phyloP scores from a whole-genome alignment of 305 asterid genomes.

The Fraxinus greggii region DNA sequence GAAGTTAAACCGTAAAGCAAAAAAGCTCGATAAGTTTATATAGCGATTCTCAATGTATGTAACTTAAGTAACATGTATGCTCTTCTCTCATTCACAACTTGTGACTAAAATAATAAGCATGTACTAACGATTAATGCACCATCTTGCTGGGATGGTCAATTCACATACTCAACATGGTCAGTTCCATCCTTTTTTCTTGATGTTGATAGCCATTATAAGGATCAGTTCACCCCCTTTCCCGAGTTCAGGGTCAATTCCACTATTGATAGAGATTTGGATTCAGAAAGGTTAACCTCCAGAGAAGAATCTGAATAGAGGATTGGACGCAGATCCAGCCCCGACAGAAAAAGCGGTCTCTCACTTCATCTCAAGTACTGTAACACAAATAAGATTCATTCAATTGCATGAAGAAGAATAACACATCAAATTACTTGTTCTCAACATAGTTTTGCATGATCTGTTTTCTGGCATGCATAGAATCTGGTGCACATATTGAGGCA shows the following conservation, averaged over 20 bases:
- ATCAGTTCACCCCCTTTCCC: not conserved
- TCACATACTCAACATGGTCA: not conserved
- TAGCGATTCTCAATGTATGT: not conserved
- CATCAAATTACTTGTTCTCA: not conserved
- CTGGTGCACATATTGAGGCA: not conserved
- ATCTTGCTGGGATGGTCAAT: not conserved
- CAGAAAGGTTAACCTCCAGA: not conserved
- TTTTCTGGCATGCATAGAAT: not conserved
- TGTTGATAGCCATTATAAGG: not conserved
- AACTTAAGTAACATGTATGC: not conserved
- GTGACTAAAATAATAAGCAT: not conserved
- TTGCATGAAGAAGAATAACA: not conserved
- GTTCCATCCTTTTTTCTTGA: not conserved
- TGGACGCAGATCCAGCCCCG: not conserved
- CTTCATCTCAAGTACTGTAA: not conserved
- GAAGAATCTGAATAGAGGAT: not conserved
- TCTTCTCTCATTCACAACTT: not conserved
- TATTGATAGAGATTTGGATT: not conserved
- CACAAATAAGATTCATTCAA: not conserved
- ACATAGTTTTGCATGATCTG: not conserved
- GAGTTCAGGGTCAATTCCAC: not conserved
- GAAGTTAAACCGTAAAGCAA: not conserved
- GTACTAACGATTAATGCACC: not conserved
- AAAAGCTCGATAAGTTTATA: not conserved
- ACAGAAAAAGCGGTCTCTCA: not conserved